Evolutionary conservation across 1,284 basidiomycete species (phyloP), one percentile per base, ranked within the genome.

Genomic region (Heterobasidion occidentale): DNA sequence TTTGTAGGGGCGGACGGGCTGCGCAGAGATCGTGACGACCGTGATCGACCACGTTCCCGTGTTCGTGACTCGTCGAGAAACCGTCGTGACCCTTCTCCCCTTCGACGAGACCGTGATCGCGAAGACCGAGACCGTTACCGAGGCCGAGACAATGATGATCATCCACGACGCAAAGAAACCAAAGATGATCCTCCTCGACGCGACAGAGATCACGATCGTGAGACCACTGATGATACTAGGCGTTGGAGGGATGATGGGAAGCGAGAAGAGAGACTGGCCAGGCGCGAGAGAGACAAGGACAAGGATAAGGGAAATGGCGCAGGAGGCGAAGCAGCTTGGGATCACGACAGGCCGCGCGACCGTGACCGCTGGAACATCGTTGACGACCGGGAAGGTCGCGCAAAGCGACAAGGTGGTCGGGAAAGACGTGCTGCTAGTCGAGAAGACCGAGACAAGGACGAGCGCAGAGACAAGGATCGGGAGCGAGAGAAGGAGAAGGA

Each of bases 201-300:
- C 19, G 68, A 71, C 36, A 67, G 63, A 46, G 67, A 70, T 44
- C 44, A 61, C 34, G 76, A 77, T 15, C 70, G 73, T 19, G 77
- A 85, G 36, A 70, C 66, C 81, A 27, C 27, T 19, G 86, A 87
- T 49, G 86, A 89, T 61, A 71, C 82, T 33, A 75, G 86, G 54
- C 77, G 83, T 56, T 90, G 87, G 87, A 76, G 85, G 63, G 87
- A 90, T 62, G 87, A 90, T 62, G 87, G 88, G n/a, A 86, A 80
- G 65, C 76, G 88, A 52, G 87, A 90, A 47, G 86, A 90, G 63
- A 74, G 88, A 35, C 65, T 88, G 54, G 77, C 81, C n/a, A 74
- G 83, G 57, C 78, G 85, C 53, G 79, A 80, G 52, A 46, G 54
- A 46, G 68, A 74, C 42, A 75, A 77, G 34, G 60, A 64, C 17